Conservation (phyloP, 805 yeast genomes). For the Kurtzmaniella fragi region DNA sequence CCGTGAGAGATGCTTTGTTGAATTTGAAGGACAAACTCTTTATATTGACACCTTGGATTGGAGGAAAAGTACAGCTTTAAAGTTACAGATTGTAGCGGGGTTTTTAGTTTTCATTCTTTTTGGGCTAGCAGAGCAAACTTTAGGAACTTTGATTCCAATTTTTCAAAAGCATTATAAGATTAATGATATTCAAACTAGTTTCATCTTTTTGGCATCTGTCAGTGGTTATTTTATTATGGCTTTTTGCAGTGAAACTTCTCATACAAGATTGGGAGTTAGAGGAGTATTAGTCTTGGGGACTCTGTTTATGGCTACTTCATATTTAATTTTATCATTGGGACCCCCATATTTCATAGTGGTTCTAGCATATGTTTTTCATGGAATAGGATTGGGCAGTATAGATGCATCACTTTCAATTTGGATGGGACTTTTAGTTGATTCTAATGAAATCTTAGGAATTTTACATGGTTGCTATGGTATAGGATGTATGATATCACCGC, state of each 20-base stretch:
- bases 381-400: conserved; percentile 52
- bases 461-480: conserved; percentile 51
- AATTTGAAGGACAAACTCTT: conserved; percentile 22
- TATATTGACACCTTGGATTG: conserved; percentile 36
- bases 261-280: conserved; percentile 41
- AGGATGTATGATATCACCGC: conserved; percentile 50
- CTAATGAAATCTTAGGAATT: conserved; percentile 47
- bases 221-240: conserved; percentile 55
- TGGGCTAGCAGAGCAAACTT: conserved; percentile 58
- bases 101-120: conserved; percentile 38
- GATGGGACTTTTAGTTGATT: conserved; percentile 42
- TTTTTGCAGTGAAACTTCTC: conserved; percentile 38
- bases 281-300: conserved; percentile 39
- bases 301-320: conserved; percentile 30
- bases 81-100: conserved; percentile 38
- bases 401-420: conserved; percentile 56
- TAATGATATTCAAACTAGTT: conserved; percentile 43
- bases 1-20: conserved; percentile 9
- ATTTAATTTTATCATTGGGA: conserved; percentile 29
- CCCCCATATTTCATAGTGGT: conserved; percentile 42
- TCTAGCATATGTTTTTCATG: conserved; percentile 35
- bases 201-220: conserved; percentile 48
- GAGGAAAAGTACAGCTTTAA: conserved; percentile 30
- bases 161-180: conserved; percentile 44
- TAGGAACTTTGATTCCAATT: conserved; percentile 56